These are phyloP conservation scores for Heimioporus sp. DNA, from an alignment of 768 basidiomycete genomes.

Conservation along the genomic window DNA sequence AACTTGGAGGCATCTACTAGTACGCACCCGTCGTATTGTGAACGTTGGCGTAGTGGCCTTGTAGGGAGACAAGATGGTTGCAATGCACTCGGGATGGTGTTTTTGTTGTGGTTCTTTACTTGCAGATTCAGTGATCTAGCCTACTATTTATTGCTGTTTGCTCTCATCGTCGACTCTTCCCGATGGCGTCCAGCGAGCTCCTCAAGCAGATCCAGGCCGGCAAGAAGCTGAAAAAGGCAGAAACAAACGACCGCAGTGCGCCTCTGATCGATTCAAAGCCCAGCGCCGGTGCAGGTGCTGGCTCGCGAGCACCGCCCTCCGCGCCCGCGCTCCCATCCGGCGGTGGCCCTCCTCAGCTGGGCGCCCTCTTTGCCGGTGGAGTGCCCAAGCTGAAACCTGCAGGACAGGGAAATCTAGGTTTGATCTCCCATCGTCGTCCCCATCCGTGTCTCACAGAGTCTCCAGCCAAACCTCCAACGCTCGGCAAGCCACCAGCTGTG, in stretches of 20 bases:
- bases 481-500: constrained; percentile 67
- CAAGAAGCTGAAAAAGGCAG: constrained; percentile 76
- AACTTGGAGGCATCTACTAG: too few species aligned
- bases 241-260: constrained; percentile 79
- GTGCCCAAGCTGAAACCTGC: constrained; percentile 88
- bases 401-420: constrained; percentile 59
- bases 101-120: too few species aligned
- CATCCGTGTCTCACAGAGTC: constrained; percentile 7
- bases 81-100: too few species aligned
- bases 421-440: constrained; percentile 16
- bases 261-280: constrained; percentile 54
- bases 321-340: constrained; percentile 21
- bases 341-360: constrained; percentile 76
- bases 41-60: too few species aligned
- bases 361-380: constrained; percentile 84
- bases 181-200: constrained; percentile 70
- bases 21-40: too few species aligned
- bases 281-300: constrained; percentile 41
- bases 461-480: constrained; percentile 56
- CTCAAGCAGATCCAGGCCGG: constrained; percentile 83
- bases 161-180: background rate
- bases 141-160: constrained; percentile 23
- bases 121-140: too few species aligned
- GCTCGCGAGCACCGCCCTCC: constrained; percentile 21
- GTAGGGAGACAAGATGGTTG: too few species aligned